Evolutionary conservation across 345 rosid genomes (phyloP), one percentile per base, ranked within the genome.

Genomic region (Litchi chinensis): DNA sequence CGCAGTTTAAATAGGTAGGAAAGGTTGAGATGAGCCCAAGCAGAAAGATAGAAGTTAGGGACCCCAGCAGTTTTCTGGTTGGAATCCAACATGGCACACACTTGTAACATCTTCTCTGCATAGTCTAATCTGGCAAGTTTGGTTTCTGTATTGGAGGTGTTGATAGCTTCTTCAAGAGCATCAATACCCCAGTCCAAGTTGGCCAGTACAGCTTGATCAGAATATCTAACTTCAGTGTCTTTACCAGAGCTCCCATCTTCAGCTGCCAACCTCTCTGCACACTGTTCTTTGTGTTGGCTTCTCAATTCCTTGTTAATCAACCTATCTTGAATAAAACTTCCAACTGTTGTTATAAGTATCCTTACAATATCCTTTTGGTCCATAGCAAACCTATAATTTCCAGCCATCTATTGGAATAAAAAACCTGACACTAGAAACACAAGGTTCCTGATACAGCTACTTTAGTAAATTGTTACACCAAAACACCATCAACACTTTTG

Each of bases 111-210:
- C 86, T 91, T 90, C 84, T 90, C 95, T 0, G 93, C 90, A 69
- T 91, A 68, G 76, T 87, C 90, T 65, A 90, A 68, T 41, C 93
- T 77, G 4, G 91, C 91, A 69, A 86, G 77, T 79, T 88, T 91
- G 10, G 95, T 88, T 79, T 87, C 95, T 66, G 79, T 80, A 68
- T 88, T 90, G 19, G 89, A 84, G 8, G 93, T 91, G 80, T 72
- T 18, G 59, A 91, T 88, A 70, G 93, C 91, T 85, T 91, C 93
- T 82, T 91, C 95, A 32, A 90, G 89, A 15, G 89, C 91, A 71
- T 91, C 95, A 37, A 90, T 91, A 22, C 93, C 95, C 93, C 93
- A 91, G 32, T 90, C 91, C 43, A 90, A 65, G 74, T 88, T 90
- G 15, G 93, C 93, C 16, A 90, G 69, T 8, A 90, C 95, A 0